Base-by-base conservation (phyloP, 2,329 filamentous ascomycete species). In the Fusarium humuli region DNA sequence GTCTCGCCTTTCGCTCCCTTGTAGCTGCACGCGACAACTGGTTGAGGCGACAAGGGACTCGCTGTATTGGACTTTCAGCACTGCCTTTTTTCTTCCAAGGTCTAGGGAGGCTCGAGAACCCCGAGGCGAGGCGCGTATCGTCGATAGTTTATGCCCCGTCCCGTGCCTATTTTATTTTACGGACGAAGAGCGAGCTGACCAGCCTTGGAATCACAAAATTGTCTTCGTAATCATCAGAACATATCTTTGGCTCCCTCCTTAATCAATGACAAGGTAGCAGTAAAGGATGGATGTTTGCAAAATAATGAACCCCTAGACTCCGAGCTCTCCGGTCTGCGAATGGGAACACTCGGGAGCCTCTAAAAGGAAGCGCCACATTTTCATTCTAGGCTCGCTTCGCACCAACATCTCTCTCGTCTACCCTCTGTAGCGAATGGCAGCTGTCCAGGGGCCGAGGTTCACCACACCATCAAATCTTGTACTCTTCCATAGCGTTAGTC, bases 291-390 rank as follows among this genome's bases (percentile, higher is more conserved):
- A 40, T 42, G 65, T 40, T 50, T 45, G 22, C 42, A 22, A 25
- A 53, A 57, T 45, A 22, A 57, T 25, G 37, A 27, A 50, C 49
- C 69, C 67, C 64, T 65, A 56, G 52, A 37, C 61, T 71, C 73
- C 73, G 73, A 75, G 70, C 69, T 62, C 61, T 75, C 72, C 73
- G 73, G 72, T 56, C 72, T 72, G 42, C 73, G 73, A 75, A 75
- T 75, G 63, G 73, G 73, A 75, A 68, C 58, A 50, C 66, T 53
- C 72, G 73, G 72, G 75, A 46, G 54, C 49, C 47, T 37, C 30
- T 32, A 41, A 50, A 63, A 41, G 48, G 53, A 56, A 54, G 42
- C 61, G 65, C 69, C 70, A 69, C 63, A 41, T 57, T 58, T 65
- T 61, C 37, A 27, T 58, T 58, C 52, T 30, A 29, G 40, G 52